Conservation (phyloP, 257 asterid genomes). For the Parsonsia alboflavescens region DNA sequence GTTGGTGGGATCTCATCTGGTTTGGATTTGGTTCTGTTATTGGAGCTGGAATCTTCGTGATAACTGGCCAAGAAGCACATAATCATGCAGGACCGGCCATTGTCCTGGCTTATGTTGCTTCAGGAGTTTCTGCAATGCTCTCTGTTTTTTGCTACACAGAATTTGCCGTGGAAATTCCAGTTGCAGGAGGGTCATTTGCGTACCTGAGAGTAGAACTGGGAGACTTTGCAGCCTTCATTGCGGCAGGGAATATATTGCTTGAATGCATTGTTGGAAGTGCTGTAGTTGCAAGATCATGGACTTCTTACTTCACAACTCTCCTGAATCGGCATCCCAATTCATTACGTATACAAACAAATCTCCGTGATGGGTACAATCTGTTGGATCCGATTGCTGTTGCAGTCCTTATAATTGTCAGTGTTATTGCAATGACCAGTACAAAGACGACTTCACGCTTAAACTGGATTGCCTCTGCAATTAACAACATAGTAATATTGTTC, state of each 20-base stretch:
- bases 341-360: constrained; percentile 22
- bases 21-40: constrained; percentile 38
- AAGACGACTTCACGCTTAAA: constrained; percentile 27
- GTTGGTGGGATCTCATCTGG: constrained; percentile 39
- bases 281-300: constrained; percentile 34
- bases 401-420: constrained; percentile 19
- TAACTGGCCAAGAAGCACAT: constrained; percentile 33
- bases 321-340: constrained; percentile 28
- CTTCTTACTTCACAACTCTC: constrained; percentile 34
- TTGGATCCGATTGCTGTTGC: constrained; percentile 33
- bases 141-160: constrained; percentile 31
- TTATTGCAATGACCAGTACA: constrained; percentile 23
- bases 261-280: constrained; percentile 29
- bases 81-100: constrained; percentile 33
- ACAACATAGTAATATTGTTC: constrained; percentile 24
- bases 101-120: constrained; percentile 23
- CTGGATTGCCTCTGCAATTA: constrained; percentile 28
- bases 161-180: constrained; percentile 34
- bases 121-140: constrained; percentile 31
- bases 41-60: constrained; percentile 38
- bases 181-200: constrained; percentile 39
- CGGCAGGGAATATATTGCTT: constrained; percentile 35
- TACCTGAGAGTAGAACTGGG: constrained; percentile 35
- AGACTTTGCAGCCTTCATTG: constrained; percentile 30
- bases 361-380: constrained; percentile 27